A percentile compares a stretch with the other conserved stretches of the same genome.
phyloP scores from a whole-genome alignment of 768 basidiomycete genomes.

The Amanita inopinata region DNA sequence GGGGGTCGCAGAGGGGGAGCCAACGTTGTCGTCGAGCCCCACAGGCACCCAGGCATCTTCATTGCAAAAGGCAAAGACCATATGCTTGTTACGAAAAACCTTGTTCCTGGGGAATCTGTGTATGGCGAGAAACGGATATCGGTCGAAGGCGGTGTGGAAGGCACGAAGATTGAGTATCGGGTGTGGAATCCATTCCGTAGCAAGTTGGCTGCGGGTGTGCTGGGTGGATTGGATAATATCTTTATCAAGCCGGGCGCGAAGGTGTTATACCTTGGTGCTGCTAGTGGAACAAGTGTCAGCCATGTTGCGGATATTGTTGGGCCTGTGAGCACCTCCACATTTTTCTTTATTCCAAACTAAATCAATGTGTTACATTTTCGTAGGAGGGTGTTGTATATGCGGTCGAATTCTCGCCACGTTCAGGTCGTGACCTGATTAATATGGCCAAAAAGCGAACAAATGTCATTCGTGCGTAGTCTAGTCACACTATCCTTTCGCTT shows the following conservation, averaged over 20 bases:
- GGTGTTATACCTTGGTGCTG: constrained; percentile 96
- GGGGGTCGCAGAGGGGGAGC: constrained; percentile 76
- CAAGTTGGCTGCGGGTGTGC: constrained; percentile 93
- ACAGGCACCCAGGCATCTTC: constrained; percentile 91
- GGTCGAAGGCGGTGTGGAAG: constrained; percentile 66
- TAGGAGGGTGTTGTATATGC: constrained; percentile 97
- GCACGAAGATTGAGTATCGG: constrained; percentile 89
- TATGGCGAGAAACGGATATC: constrained; percentile 98
- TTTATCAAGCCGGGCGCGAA: constrained; percentile 91
- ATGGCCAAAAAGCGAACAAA: constrained; percentile 99
- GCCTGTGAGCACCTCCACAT: constrained; percentile 46
- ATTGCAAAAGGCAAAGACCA: constrained; percentile 97
- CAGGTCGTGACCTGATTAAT: constrained; percentile 94
- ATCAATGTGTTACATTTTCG: constrained; percentile 10
- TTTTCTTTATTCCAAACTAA: constrained; percentile 2
- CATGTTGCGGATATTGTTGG: constrained; percentile 99
- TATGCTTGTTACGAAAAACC: constrained; percentile 94
- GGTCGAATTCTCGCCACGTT: constrained; percentile 94
- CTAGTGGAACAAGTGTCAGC: constrained; percentile 94
- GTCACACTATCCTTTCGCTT: background rate
- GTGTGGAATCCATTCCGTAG: constrained; percentile 99
- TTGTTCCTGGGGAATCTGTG: constrained; percentile 94
- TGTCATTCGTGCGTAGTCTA: constrained; percentile 76
- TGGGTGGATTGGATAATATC: constrained; percentile 91
- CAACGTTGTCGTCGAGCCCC: constrained; percentile 89